Conservation (phyloP, 2,329 filamentous ascomycete species). For the Chaetothyriales sp. region DNA sequence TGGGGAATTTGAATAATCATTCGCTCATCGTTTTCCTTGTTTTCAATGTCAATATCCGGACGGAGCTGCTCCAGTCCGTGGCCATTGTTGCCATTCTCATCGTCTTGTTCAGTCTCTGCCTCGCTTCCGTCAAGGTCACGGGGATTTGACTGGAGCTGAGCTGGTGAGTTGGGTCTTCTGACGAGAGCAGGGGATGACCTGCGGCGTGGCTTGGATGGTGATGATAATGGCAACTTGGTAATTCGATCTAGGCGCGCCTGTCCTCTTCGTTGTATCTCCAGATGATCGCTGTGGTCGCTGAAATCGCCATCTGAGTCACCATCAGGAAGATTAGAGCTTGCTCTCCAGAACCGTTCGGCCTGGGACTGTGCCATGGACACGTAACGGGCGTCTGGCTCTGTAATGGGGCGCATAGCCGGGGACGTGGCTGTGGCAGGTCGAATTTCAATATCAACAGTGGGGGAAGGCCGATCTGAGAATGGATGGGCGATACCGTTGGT, state of each 20-base stretch:
- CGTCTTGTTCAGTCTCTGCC: conserved; percentile 36
- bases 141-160: neutral
- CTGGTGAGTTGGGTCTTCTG: neutral
- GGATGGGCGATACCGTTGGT: conserved; percentile 24
- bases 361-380: conserved; percentile 35
- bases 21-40: conserved; percentile 34
- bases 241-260: conserved; percentile 1
- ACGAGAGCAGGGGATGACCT: neutral
- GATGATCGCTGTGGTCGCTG: conserved; percentile 1
- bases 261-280: neutral
- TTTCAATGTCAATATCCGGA: conserved; percentile 26
- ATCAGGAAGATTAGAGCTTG: conserved; percentile 13
- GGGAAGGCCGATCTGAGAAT: conserved; percentile 35
- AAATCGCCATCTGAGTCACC: conserved; percentile 15
- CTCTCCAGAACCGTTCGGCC: conserved; percentile 24
- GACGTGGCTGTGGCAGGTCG: conserved; percentile 22
- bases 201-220: conserved; percentile 2
- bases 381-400: conserved; percentile 31
- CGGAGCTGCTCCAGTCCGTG: conserved; percentile 15
- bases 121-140: conserved; percentile 24
- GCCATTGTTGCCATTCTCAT: conserved; percentile 21
- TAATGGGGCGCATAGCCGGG: conserved; percentile 28
- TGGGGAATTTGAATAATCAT: conserved; percentile 19
- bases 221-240: conserved; percentile 5
- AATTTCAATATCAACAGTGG: conserved; percentile 32